Evolutionary conservation across 768 basidiomycete genomes (phyloP).

Genomic region (Naganishia vishniacii): DNA sequence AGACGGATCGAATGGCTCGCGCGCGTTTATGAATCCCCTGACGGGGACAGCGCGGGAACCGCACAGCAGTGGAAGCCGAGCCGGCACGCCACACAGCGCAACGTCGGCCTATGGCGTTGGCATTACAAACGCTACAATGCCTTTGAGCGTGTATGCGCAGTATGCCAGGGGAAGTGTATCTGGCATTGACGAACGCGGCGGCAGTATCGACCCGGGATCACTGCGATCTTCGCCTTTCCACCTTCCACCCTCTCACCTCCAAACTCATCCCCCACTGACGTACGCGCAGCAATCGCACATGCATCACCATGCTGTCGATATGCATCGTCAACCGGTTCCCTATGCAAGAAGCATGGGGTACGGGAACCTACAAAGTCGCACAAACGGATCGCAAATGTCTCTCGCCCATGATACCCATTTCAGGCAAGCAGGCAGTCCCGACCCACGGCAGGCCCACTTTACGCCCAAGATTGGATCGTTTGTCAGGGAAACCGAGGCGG

Average conservation of each 20-base stretch:
- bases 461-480: neutral
- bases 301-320: neutral
- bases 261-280: neutral
- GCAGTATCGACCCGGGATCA: conserved; percentile 13
- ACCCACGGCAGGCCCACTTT: neutral
- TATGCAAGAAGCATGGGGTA: neutral
- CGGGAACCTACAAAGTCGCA: neutral
- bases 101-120: neutral
- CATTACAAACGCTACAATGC: neutral
- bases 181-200: conserved; percentile 5
- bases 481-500: neutral
- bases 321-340: neutral
- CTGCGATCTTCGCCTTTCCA: conserved; percentile 13
- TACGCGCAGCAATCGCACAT: neutral
- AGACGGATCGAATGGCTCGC: conserved; percentile 14
- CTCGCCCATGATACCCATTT: neutral
- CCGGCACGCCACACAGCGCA: neutral
- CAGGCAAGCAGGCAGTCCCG: neutral
- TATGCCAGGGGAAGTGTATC: neutral
- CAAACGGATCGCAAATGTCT: neutral
- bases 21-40: conserved; percentile 17
- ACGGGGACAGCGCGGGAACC: conserved; percentile 10
- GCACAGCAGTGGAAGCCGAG: conserved; percentile 10
- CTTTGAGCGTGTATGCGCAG: conserved; percentile 5
- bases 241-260: neutral